Percentiles rank a stretch among this genome's conserved stretches.
These are phyloP conservation scores for Vitis labrusca DNA, from an alignment of 164 flowering plant genomes.

Conservation along the genomic window DNA sequence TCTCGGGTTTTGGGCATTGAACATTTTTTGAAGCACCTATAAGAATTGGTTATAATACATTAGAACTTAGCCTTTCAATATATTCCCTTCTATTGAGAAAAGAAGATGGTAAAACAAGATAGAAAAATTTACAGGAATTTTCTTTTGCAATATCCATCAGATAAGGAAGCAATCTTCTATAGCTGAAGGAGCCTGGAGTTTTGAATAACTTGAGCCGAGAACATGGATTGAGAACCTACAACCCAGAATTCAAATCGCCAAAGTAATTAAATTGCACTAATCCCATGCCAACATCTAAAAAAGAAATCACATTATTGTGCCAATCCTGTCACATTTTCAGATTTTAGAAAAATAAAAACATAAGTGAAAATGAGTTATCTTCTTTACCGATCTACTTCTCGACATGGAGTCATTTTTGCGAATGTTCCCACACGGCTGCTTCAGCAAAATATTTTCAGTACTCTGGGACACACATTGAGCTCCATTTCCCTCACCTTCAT, in stretches of 20 bases:
- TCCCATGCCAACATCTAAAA: no score
- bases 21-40: slow-evolving; percentile 29
- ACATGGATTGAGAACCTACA: slow-evolving; percentile 29
- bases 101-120: not conserved
- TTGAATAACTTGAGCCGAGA: slow-evolving; percentile 40
- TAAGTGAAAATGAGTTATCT: not conserved
- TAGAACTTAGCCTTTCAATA: not conserved
- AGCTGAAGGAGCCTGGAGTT: slow-evolving; percentile 43
- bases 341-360: no score
- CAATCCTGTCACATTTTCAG: no score
- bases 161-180: slow-evolving; percentile 64
- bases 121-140: slow-evolving; percentile 29
- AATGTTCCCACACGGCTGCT: not conserved
- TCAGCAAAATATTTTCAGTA: not conserved
- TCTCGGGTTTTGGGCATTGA: slow-evolving; percentile 17
- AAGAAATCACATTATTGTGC: not conserved
- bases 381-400: slow-evolving; percentile 10
- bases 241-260: not conserved
- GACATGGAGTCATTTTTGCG: not conserved
- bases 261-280: not conserved
- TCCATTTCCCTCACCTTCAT: not conserved
- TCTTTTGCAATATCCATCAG: slow-evolving; percentile 45
- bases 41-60: not conserved
- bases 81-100: not conserved
- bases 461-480: slow-evolving; percentile 1